Conservation (phyloP, 306 rosid genomes). For the Begonia loranthoides region DNA sequence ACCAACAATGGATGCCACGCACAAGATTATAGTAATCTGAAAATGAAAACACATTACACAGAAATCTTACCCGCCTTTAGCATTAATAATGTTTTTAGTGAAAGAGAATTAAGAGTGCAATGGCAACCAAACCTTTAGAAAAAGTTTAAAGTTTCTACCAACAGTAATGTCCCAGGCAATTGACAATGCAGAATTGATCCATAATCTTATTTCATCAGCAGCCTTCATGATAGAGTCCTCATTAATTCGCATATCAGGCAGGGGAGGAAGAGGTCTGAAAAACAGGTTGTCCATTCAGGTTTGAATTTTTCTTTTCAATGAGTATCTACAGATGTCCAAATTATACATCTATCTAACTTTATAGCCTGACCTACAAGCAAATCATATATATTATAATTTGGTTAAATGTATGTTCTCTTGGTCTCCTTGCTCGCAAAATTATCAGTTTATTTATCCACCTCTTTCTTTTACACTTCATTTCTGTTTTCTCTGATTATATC, state of each 20-base stretch:
- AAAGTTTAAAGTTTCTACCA: slow-evolving; percentile 53
- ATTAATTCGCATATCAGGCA: slow-evolving; percentile 84
- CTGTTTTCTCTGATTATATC: no score
- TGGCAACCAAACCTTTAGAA: slow-evolving; percentile 38
- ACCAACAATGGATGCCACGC: slow-evolving; percentile 52
- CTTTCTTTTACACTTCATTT: no score
- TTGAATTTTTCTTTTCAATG: no score
- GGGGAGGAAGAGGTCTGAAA: slow-evolving; percentile 87
- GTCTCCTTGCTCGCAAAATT: no score
- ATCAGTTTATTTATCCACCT: no score
- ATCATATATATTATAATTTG: no score
- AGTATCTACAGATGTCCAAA: no score
- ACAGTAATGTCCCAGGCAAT: slow-evolving; percentile 72
- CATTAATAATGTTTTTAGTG: not conserved
- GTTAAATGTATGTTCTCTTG: no score
- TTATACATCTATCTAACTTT: no score
- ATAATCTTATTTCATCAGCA: slow-evolving; percentile 47
- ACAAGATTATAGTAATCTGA: slow-evolving; percentile 60
- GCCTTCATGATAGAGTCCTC: slow-evolving; percentile 44
- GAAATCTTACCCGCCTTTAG: not conserved
- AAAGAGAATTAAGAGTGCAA: not conserved
- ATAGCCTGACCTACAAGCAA: no score
- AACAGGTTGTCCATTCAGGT: slow-evolving; percentile 7
- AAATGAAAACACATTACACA: slow-evolving; percentile 3
- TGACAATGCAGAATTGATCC: slow-evolving; percentile 50